Evolutionary conservation across 2,329 filamentous ascomycete species (phyloP).

Genomic region (Hortaea werneckii): DNA sequence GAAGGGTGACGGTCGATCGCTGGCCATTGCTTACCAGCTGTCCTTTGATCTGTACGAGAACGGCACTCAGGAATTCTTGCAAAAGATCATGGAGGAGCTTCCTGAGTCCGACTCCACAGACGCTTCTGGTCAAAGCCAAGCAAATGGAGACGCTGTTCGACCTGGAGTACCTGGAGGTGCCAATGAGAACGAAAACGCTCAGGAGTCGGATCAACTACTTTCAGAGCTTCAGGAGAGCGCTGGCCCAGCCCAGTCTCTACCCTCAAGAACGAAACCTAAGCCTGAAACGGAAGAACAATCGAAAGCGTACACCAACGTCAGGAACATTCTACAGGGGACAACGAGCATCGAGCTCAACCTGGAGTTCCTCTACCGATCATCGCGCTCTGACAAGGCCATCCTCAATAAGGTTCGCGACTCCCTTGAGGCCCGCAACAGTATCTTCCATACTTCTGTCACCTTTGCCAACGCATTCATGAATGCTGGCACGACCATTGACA

Average conservation of each 20-base stretch:
- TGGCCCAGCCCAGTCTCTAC: conserved; percentile 40
- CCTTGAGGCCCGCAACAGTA: conserved; percentile 89
- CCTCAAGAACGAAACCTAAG: conserved; percentile 33
- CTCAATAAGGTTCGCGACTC: conserved; percentile 95
- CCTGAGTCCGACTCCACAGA: conserved; percentile 45
- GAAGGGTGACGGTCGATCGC: conserved; percentile 65
- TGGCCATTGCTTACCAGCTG: conserved; percentile 89
- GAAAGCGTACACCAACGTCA: conserved; percentile 47
- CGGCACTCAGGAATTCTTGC: conserved; percentile 90
- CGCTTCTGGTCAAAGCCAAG: conserved; percentile 27
- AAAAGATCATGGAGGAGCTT: conserved; percentile 75
- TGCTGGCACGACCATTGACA: conserved; percentile 93
- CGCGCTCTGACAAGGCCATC: conserved; percentile 82
- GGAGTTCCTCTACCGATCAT: conserved; percentile 92
- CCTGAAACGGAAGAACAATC: conserved; percentile 39
- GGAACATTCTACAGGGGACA: conserved; percentile 66
- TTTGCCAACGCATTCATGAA: conserved; percentile 99
- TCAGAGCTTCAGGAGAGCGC: conserved; percentile 45
- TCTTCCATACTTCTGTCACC: conserved; percentile 95
- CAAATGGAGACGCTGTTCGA: conserved; percentile 29
- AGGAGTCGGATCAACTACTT: conserved; percentile 50
- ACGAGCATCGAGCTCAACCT: conserved; percentile 92
- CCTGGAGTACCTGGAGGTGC: conserved; percentile 22
- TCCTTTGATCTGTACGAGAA: conserved; percentile 98
- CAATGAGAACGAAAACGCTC: conserved; percentile 36